Conservation (phyloP, 495 filamentous ascomycete genomes). For the Hyaloscypha bicolor region DNA sequence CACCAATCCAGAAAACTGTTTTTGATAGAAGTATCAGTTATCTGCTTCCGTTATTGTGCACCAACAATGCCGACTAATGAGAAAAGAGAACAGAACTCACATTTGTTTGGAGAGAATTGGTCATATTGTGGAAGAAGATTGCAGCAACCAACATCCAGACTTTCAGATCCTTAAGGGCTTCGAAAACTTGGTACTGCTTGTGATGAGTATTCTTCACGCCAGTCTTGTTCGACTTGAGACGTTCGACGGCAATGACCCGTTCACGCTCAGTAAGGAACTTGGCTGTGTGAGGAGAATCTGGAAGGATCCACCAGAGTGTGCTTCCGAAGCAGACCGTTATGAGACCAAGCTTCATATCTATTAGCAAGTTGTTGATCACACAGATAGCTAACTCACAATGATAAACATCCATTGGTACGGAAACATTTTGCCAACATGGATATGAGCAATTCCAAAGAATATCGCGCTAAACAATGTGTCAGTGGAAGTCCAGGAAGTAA, state of each 20-base stretch:
- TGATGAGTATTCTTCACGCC: slow-evolving; percentile 72
- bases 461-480: background rate
- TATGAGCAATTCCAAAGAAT: slow-evolving; percentile 9
- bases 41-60: too few relatives aligned
- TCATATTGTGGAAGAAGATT: slow-evolving; percentile 11
- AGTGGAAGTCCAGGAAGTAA: background rate
- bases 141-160: slow-evolving; percentile 39
- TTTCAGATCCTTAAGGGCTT: slow-evolving; percentile 60
- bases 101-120: slow-evolving; percentile 1
- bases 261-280: slow-evolving; percentile 61
- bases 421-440: background rate
- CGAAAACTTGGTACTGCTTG: slow-evolving; percentile 63
- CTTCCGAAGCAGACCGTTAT: slow-evolving; percentile 60
- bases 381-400: background rate
- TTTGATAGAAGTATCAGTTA: background rate
- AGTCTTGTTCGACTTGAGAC: slow-evolving; percentile 67
- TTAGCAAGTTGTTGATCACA: background rate
- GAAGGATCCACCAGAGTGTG: slow-evolving; percentile 64
- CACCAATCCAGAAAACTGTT: slow-evolving; percentile 1
- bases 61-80: too few relatives aligned
- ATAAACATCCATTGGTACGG: slow-evolving; percentile 1
- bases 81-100: background rate
- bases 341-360: slow-evolving; percentile 47
- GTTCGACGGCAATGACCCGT: slow-evolving; percentile 58
- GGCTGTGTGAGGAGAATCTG: slow-evolving; percentile 70